A percentile compares a stretch with the other conserved stretches of the same genome.
These are phyloP conservation scores for Sarocladium brachiariae DNA, from an alignment of 2,329 filamentous ascomycete species.

Conservation along the genomic window DNA sequence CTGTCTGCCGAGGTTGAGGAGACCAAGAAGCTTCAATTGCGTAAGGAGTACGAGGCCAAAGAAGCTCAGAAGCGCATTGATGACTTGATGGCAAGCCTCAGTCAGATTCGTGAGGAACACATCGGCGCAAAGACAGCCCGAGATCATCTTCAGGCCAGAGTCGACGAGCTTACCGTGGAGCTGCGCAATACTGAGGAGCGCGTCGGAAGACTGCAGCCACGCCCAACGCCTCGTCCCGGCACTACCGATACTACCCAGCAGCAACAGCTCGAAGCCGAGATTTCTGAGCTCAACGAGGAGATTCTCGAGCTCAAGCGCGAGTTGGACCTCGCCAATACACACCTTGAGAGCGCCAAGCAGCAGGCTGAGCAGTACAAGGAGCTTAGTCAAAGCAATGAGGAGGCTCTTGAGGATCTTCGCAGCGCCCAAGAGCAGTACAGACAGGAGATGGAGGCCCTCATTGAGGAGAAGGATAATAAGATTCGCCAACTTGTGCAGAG, in stretches of 20 bases:
- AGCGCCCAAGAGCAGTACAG: conserved; percentile 79
- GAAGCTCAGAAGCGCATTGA: conserved; percentile 89
- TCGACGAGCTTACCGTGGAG: conserved; percentile 84
- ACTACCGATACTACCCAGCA: conserved; percentile 36
- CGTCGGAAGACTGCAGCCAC: conserved; percentile 72
- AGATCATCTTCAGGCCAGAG: conserved; percentile 81
- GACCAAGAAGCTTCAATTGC: conserved; percentile 70
- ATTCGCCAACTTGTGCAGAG: conserved; percentile 78
- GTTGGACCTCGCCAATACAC: conserved; percentile 70
- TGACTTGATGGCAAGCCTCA: conserved; percentile 73
- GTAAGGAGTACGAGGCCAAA: conserved; percentile 84
- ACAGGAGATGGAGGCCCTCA: conserved; percentile 71
- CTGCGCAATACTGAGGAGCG: conserved; percentile 86
- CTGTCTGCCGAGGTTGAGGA: conserved; percentile 79
- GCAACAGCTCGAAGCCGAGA: conserved; percentile 50
- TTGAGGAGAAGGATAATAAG: conserved; percentile 71
- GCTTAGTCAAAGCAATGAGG: conserved; percentile 81
- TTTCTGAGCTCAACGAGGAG: conserved; percentile 76
- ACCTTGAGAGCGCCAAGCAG: conserved; percentile 73
- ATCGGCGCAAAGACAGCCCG: conserved; percentile 78
- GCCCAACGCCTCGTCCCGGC: conserved; percentile 57
- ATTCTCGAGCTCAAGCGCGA: conserved; percentile 82
- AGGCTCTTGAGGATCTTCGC: conserved; percentile 72
- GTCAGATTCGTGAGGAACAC: conserved; percentile 78
- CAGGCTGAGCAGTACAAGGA: conserved; percentile 84